Evolutionary conservation across 441 rosid species (phyloP).

Genomic region (Hura crepitans): DNA sequence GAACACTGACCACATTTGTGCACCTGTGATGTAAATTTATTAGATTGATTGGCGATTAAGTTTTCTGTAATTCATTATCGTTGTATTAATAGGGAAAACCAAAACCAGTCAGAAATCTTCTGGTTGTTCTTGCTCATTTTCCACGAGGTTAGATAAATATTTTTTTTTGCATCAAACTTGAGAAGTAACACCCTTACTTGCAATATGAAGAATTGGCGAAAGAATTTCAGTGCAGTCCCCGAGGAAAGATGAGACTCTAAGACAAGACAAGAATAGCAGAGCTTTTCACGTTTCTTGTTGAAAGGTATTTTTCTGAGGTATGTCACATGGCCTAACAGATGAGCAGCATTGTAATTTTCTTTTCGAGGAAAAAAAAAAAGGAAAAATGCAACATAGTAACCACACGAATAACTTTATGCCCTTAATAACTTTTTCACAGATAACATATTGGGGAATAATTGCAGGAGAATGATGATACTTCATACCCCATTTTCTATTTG

Average conservation of each 20-base stretch:
- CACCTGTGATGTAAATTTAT: conserved; percentile 32
- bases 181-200: background rate
- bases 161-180: conserved; percentile 23
- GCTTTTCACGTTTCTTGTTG: background rate
- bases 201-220: too few species aligned
- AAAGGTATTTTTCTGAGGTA: background rate
- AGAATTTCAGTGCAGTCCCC: too few species aligned
- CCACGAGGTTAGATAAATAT: conserved; percentile 22
- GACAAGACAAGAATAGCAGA: conserved; percentile 3
- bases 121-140: conserved; percentile 12
- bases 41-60: conserved; percentile 20
- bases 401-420: background rate
- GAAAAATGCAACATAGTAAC: background rate
- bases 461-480: background rate
- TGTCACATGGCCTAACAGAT: conserved; percentile 6
- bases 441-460: background rate
- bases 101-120: conserved; percentile 19
- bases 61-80: conserved; percentile 29
- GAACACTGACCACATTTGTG: conserved; percentile 23
- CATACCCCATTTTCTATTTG: background rate
- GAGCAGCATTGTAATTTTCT: background rate
- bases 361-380: background rate
- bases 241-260: background rate
- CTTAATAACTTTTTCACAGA: background rate
- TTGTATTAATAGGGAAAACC: conserved; percentile 31